phyloP scores from a whole-genome alignment of 139 green algal species.

The Chlorella sp. region DNA sequence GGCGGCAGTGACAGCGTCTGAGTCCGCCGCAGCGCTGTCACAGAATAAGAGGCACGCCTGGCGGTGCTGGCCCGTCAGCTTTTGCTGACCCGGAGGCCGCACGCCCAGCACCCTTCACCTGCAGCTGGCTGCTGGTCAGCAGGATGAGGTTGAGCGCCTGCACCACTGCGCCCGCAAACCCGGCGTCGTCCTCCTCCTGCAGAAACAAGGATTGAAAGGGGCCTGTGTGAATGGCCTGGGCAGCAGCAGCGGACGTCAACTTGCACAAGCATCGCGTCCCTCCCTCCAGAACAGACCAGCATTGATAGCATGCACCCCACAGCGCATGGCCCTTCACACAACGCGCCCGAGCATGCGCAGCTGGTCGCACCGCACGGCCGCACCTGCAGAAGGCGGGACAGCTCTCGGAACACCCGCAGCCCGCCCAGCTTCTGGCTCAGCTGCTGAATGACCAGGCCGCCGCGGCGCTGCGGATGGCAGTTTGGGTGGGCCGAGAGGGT shows the following conservation, averaged over 20 bases:
- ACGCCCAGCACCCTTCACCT: neutral
- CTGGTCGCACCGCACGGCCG: too few species aligned
- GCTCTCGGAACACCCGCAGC: slow-evolving; percentile 67
- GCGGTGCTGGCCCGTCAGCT: too few species aligned
- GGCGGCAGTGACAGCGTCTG: too few species aligned
- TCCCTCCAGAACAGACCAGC: too few species aligned
- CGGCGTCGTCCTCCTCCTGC: slow-evolving; percentile 74
- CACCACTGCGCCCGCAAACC: slow-evolving; percentile 85
- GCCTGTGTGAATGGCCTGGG: neutral
- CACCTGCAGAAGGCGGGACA: slow-evolving; percentile 72
- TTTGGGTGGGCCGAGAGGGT: too few species aligned
- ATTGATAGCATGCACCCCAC: neutral
- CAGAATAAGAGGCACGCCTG: too few species aligned
- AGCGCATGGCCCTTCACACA: neutral
- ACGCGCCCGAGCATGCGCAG: neutral
- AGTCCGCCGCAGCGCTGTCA: too few species aligned
- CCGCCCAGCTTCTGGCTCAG: slow-evolving; percentile 43
- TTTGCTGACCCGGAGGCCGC: too few species aligned
- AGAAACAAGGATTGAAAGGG: too few species aligned
- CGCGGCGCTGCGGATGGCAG: slow-evolving; percentile 60
- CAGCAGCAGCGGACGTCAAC: too few species aligned
- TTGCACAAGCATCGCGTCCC: too few species aligned
- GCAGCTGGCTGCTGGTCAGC: slow-evolving; percentile 71
- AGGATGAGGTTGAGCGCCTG: slow-evolving; percentile 95
- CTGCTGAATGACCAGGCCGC: slow-evolving; percentile 74